Evolutionary conservation across 140 eudicot species (phyloP).

Genomic region (Flaveria floridana): DNA sequence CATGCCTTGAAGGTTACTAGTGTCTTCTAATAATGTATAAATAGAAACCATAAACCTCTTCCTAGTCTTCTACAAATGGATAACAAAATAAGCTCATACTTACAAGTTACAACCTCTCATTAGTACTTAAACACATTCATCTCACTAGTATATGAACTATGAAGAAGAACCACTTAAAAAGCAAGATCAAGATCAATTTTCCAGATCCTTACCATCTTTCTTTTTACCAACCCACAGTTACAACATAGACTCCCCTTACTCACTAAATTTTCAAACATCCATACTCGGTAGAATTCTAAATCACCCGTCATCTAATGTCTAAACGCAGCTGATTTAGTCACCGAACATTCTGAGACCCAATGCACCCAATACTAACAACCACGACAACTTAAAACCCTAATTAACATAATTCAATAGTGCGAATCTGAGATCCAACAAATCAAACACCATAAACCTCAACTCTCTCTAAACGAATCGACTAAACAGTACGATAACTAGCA

Average conservation of each 20-base stretch:
- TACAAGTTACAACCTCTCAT: background rate
- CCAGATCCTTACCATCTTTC: constrained; percentile 14
- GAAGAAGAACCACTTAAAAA: background rate
- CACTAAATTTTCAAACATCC: too few relatives aligned
- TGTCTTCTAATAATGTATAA: background rate
- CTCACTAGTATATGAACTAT: background rate
- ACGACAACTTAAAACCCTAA: constrained; percentile 30
- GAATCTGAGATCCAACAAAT: constrained; percentile 31
- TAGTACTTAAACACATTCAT: background rate
- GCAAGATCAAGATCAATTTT: background rate
- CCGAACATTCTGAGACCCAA: constrained; percentile 17
- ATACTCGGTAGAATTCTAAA: too few relatives aligned
- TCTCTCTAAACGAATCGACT: constrained; percentile 17
- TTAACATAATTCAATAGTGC: background rate
- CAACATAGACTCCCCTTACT: background rate
- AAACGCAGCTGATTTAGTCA: background rate
- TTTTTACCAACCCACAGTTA: background rate
- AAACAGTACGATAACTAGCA: constrained; percentile 6
- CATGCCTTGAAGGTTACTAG: too few relatives aligned
- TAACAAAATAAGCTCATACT: background rate
- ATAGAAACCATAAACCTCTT: background rate
- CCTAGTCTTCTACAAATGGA: background rate
- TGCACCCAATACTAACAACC: background rate
- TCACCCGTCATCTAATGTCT: background rate
- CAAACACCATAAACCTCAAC: constrained; percentile 9